A percentile compares a stretch with the other conserved stretches of the same genome.
These are phyloP conservation scores for Lathyrus tuberosus DNA, from an alignment of 306 rosid genomes.

Conservation along the genomic window DNA sequence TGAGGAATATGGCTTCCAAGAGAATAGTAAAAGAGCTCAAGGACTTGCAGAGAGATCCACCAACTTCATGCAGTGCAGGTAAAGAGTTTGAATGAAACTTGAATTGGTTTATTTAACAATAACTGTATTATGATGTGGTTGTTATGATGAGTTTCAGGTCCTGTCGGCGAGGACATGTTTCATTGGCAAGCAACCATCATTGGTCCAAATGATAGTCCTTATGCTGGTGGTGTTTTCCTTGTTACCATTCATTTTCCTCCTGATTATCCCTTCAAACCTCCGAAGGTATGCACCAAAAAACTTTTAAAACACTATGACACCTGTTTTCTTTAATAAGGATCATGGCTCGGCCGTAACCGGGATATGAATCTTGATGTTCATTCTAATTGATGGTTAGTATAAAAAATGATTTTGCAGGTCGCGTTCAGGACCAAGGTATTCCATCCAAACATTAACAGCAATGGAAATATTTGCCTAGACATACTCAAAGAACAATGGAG, in stretches of 20 bases:
- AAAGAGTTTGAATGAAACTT: conserved; percentile 14
- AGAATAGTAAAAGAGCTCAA: conserved; percentile 90
- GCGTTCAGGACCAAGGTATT: conserved; percentile 91
- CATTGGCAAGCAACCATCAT: conserved; percentile 98
- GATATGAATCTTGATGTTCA: not conserved
- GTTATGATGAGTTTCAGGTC: conserved; percentile 60
- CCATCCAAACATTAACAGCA: conserved; percentile 89
- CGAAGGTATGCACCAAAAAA: conserved; percentile 61
- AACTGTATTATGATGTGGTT: conserved; percentile 23
- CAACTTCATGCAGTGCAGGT: conserved; percentile 99
- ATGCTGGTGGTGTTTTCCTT: conserved; percentile 91
- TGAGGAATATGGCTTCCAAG: conserved; percentile 72
- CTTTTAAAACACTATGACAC: not conserved
- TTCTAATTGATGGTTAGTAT: conserved; percentile 19
- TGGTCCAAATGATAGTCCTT: conserved; percentile 97
- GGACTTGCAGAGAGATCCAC: conserved; percentile 97
- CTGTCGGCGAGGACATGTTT: conserved; percentile 88
- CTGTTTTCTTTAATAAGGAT: not conserved
- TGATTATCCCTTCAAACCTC: conserved; percentile 98
- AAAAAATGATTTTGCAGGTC: conserved; percentile 60
- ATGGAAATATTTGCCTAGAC: conserved; percentile 89
- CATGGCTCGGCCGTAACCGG: not conserved
- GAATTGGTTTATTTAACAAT: conserved; percentile 1
- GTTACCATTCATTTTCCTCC: conserved; percentile 90
- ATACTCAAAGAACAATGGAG: conserved; percentile 98